A percentile compares a stretch with the other conserved stretches of the same genome.
phyloP scores from a whole-genome alignment of 768 basidiomycete species.

The Podaxis carcinomalis region DNA sequence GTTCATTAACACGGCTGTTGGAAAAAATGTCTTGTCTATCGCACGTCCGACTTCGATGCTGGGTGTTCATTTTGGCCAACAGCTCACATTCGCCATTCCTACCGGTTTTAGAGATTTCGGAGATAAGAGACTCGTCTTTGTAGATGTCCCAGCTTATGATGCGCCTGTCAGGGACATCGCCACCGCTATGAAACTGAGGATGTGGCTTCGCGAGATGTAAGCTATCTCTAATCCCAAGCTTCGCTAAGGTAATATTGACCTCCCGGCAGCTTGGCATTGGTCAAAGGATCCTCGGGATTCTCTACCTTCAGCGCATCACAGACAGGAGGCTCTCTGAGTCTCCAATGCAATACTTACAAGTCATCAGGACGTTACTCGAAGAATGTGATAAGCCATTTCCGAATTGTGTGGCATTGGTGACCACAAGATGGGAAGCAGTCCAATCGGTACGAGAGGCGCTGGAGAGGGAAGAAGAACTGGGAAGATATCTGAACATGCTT shows the following conservation, averaged over 20 bases:
- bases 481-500: background rate
- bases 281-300: background rate
- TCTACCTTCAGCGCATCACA: background rate
- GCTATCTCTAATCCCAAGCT: background rate
- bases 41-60: background rate
- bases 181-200: background rate
- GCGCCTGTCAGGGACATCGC: background rate
- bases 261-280: background rate
- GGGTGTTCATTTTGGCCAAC: background rate
- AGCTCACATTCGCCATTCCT: background rate
- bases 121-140: background rate
- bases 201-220: background rate
- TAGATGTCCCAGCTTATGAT: background rate
- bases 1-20: background rate
- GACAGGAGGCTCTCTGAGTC: background rate
- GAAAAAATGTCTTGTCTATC: background rate
- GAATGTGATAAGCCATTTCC: background rate
- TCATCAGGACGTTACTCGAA: background rate
- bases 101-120: background rate
- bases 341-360: background rate
- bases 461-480: background rate
- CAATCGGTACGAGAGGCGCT: background rate
- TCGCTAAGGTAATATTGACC: background rate
- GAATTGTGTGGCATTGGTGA: background rate
- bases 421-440: background rate